Evolutionary conservation across 345 rosid species (phyloP).

Genomic region (Linum lewisii): DNA sequence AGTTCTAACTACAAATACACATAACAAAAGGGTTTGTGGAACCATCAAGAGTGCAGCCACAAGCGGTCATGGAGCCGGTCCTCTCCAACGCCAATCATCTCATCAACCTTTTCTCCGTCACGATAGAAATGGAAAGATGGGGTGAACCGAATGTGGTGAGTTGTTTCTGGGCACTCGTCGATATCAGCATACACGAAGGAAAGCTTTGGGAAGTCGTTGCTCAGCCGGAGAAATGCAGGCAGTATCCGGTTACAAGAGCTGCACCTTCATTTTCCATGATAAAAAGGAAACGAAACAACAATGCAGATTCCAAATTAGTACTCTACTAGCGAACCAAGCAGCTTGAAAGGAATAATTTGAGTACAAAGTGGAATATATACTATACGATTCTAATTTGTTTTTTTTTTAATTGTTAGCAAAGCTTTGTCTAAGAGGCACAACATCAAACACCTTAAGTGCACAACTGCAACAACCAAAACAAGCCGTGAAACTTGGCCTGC

Average conservation of each 20-base stretch:
- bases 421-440: slow-evolving; percentile 17
- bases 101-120: slow-evolving; percentile 78
- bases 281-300: neutral
- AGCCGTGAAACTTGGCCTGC: neutral
- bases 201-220: slow-evolving; percentile 52
- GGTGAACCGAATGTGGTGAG: slow-evolving; percentile 74
- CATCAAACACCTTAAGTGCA: slow-evolving; percentile 43
- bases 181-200: slow-evolving; percentile 78
- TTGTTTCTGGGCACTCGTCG: slow-evolving; percentile 87
- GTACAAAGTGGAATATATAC: too few species aligned
- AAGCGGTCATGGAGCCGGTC: slow-evolving; percentile 78
- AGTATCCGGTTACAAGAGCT: slow-evolving; percentile 72
- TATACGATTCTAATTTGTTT: too few species aligned
- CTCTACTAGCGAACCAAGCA: neutral
- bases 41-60: slow-evolving; percentile 77
- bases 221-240: slow-evolving; percentile 62
- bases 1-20: neutral
- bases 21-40: neutral
- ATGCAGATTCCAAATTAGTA: neutral
- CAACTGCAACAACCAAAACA: neutral
- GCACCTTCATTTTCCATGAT: slow-evolving; percentile 49
- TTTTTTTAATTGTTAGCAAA: too few species aligned
- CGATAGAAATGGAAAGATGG: slow-evolving; percentile 87
- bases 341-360: neutral
- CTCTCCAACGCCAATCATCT: slow-evolving; percentile 92